Percentiles rank a stretch among this genome's conserved stretches.
phyloP scores from a whole-genome alignment of 192 early-diverging fungal genomes.

The Lobosporangium transversale region DNA sequence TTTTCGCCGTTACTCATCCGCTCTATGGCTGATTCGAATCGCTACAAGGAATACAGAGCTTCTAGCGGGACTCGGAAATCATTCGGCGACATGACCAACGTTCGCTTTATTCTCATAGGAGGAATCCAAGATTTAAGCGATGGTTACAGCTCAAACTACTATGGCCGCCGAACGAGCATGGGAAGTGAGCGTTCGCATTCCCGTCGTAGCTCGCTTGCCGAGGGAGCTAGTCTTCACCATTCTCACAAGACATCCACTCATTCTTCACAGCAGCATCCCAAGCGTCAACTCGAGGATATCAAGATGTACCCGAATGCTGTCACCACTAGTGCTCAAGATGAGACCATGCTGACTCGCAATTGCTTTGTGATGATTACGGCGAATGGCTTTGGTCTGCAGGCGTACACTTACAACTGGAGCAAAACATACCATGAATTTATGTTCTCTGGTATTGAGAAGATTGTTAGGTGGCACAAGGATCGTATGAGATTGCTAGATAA shows the following conservation, averaged over 20 bases:
- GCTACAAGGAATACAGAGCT: slow-evolving; percentile 53
- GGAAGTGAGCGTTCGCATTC: slow-evolving; percentile 56
- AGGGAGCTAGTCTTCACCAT: slow-evolving; percentile 42
- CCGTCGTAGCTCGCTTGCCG: slow-evolving; percentile 45
- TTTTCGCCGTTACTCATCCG: slow-evolving; percentile 59
- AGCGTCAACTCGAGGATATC: slow-evolving; percentile 51
- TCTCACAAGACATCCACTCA: slow-evolving; percentile 60
- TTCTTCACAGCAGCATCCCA: slow-evolving; percentile 38
- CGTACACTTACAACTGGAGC: slow-evolving; percentile 65
- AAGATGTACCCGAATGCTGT: slow-evolving; percentile 52
- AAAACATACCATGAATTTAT: slow-evolving; percentile 59
- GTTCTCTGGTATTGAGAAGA: slow-evolving; percentile 51
- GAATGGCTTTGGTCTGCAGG: slow-evolving; percentile 51
- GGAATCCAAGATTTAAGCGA: slow-evolving; percentile 60
- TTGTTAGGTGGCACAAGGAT: slow-evolving; percentile 58
- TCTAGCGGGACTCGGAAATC: slow-evolving; percentile 35
- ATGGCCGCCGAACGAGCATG: slow-evolving; percentile 55
- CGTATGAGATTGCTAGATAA: slow-evolving; percentile 60
- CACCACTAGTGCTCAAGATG: slow-evolving; percentile 23
- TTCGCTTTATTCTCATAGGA: slow-evolving; percentile 58
- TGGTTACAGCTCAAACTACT: slow-evolving; percentile 33
- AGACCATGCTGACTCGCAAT: slow-evolving; percentile 35
- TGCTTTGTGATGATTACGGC: slow-evolving; percentile 62
- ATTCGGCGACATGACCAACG: slow-evolving; percentile 48
- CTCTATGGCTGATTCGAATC: slow-evolving; percentile 29